Conservation (phyloP, 23 red algal species). For the Agarophyton chilense region DNA sequence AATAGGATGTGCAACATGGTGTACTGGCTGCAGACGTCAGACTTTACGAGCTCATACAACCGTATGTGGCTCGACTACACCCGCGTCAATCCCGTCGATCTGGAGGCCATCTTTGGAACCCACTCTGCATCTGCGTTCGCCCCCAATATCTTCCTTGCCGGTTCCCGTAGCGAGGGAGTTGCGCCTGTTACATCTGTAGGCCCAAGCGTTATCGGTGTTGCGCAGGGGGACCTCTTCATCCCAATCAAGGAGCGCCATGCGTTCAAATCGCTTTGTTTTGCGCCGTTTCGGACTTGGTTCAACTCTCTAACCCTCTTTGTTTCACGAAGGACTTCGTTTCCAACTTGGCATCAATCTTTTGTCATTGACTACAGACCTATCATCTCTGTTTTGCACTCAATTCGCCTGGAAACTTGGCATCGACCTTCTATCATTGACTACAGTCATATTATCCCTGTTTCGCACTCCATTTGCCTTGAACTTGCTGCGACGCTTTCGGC, state of each 20-base stretch:
- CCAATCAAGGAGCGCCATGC: conserved; percentile 50
- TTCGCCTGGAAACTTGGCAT: conserved; percentile 72
- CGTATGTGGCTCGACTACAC: too few relatives aligned
- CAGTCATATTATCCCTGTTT: conserved; percentile 54
- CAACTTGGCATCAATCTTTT: conserved; percentile 18
- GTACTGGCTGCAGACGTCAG: too few relatives aligned
- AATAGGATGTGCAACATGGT: too few relatives aligned
- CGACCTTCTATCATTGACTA: conserved; percentile 42
- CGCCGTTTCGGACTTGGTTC: background rate
- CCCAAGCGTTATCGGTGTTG: conserved; percentile 7
- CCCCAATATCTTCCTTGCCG: conserved; percentile 19
- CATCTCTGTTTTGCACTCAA: too few relatives aligned
- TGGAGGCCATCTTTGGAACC: conserved; percentile 22
- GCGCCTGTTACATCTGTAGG: conserved; percentile 30
- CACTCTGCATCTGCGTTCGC: background rate
- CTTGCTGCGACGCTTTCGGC: conserved; percentile 64
- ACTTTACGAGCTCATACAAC: too few relatives aligned
- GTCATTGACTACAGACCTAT: too few relatives aligned
- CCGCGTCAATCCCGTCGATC: conserved; percentile 61
- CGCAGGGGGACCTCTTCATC: conserved; percentile 51
- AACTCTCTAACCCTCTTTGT: background rate
- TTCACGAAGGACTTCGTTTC: conserved; percentile 26
- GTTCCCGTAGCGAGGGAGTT: conserved; percentile 38
- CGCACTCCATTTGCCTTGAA: conserved; percentile 48
- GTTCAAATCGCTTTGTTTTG: background rate